Evolutionary conservation across 116 monocot genomes (phyloP), one percentile per base, ranked within the genome.

Genomic region (Dioscorea cayenensis): DNA sequence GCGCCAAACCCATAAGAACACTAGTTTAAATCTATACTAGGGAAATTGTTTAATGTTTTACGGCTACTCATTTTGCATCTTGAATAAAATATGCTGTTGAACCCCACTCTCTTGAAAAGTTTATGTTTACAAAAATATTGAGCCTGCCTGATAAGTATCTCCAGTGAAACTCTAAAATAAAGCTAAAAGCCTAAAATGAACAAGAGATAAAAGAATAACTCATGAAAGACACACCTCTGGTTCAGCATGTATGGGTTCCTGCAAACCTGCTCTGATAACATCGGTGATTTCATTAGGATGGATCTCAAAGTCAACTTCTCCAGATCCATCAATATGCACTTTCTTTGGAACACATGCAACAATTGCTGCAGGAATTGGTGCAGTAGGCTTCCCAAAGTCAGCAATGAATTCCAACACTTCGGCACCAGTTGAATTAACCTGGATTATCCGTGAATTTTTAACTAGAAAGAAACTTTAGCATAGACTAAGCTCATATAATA

Each of bases 271-370:
- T 79, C 73, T 77, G 71, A 99, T 99, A 69, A 91, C 83, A 75
- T 87, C 85, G 49, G 83, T 87, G 20, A 99, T 94, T 81, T 91
- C 99, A 77, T 89, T 51, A 16, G 94, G 82, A 79, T 76, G 23
- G 23, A 99, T 99, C 71, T 72, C 71, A 68, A 99, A 99, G 28
- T 99, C 87, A 36, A 75, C 23, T 73, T 94, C 99, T 22, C 84
- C 89, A 20, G 67, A 65, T 67, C 82, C 99, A 75, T 99, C 99
- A 58, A 78, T 65, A 73, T 99, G 91, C 48, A 99, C 82, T 64
- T 84, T 91, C 70, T 80, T 91, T 16, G 99, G 99, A 77, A 94
- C 87, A 79, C 99, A 99, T 49, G 94, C 99, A 78, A 99, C 99
- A 82, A 99, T 91, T 81, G 99, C 99, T 64, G 99, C 87, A 80